Evolutionary conservation across 2,329 filamentous ascomycete species (phyloP).

Genomic region (Aspergillus felis): DNA sequence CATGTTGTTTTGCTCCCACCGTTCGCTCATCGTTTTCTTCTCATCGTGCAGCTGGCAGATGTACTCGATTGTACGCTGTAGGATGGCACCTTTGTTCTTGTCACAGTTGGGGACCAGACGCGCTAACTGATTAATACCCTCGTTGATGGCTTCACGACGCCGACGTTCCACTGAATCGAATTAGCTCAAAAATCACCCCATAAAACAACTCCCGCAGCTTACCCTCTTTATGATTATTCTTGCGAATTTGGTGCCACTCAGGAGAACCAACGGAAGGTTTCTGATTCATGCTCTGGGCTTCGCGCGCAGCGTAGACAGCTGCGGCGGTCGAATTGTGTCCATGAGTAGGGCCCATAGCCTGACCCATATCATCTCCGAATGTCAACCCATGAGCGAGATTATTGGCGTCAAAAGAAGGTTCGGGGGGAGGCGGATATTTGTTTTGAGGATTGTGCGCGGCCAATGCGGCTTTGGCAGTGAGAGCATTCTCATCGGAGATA

Average conservation of each 20-base stretch:
- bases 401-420: conserved; percentile 35
- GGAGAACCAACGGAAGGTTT: conserved; percentile 94
- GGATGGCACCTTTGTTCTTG: conserved; percentile 97
- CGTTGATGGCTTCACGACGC: conserved; percentile 95
- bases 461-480: conserved; percentile 46
- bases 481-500: conserved; percentile 44
- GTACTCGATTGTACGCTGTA: conserved; percentile 89
- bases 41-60: conserved; percentile 71
- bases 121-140: conserved; percentile 95
- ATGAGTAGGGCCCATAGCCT: conserved; percentile 34
- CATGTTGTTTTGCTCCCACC: conserved; percentile 42
- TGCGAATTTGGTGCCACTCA: conserved; percentile 95
- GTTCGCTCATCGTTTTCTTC: conserved; percentile 39
- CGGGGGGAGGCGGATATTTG: conserved; percentile 43
- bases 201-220: conserved; percentile 23
- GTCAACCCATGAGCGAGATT: conserved; percentile 33
- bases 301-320: conserved; percentile 52
- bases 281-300: conserved; percentile 49
- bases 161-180: conserved; percentile 75
- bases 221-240: conserved; percentile 99
- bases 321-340: conserved; percentile 56
- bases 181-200: conserved; percentile 19
- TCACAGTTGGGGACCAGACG: conserved; percentile 97
- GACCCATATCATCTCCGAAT: conserved; percentile 40
- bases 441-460: conserved; percentile 43